These are phyloP conservation scores for Paecilomyces sp. DNA, from an alignment of 2,329 filamentous ascomycete genomes.

Conservation along the genomic window DNA sequence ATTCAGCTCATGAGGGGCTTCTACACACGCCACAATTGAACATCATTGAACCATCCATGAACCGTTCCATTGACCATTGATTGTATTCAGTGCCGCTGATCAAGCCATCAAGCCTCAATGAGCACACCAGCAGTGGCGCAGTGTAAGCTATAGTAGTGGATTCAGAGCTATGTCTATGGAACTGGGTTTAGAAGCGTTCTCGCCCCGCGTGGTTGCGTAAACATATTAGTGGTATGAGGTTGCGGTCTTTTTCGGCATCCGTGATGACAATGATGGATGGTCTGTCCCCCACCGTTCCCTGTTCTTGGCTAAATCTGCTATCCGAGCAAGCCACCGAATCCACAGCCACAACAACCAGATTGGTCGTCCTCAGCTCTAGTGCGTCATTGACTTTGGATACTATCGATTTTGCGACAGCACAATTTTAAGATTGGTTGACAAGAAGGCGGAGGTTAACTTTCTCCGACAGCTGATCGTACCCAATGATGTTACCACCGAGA, in stretches of 20 bases:
- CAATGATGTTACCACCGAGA: not conserved
- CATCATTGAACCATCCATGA: not conserved
- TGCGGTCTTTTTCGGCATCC: not conserved
- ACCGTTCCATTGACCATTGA: not conserved
- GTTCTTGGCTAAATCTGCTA: not conserved
- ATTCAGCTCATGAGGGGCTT: slow-evolving; percentile 1
- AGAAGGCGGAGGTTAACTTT: not conserved
- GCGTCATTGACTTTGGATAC: not conserved
- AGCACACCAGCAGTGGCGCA: not conserved
- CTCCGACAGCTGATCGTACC: not conserved
- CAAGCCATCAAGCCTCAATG: not conserved
- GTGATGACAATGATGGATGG: not conserved
- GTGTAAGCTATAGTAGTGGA: not conserved
- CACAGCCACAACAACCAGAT: not conserved
- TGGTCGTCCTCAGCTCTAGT: not conserved
- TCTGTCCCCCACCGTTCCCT: not conserved
- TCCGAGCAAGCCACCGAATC: not conserved
- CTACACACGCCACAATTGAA: not conserved
- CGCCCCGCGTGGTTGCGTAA: not conserved
- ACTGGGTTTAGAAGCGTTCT: not conserved
- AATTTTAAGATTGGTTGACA: not conserved
- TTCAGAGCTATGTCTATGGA: not conserved
- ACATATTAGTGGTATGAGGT: not conserved
- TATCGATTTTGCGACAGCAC: not conserved
- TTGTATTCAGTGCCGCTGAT: not conserved